Evolutionary conservation across 768 basidiomycete species (phyloP).

Genomic region (Lentinula sp.): DNA sequence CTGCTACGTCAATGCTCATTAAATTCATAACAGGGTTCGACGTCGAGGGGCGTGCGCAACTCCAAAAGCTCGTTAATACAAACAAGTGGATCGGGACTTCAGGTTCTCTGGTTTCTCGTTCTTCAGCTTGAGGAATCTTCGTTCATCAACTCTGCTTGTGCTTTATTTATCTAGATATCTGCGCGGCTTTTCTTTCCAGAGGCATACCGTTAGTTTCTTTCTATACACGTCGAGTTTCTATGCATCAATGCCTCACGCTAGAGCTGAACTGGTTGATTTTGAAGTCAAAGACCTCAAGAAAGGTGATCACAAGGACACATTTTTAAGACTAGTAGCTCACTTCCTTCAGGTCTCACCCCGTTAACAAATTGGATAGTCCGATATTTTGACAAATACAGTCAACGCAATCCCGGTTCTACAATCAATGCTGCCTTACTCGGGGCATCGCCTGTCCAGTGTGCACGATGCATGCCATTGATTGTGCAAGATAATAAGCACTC

Average conservation of each 20-base stretch:
- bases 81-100: slow-evolving; percentile 78
- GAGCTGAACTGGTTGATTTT: slow-evolving; percentile 64
- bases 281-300: slow-evolving; percentile 26
- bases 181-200: slow-evolving; percentile 69
- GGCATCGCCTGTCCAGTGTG: slow-evolving; percentile 45
- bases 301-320: not conserved
- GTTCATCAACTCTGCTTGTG: not conserved
- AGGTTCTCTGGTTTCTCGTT: slow-evolving; percentile 35
- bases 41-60: slow-evolving; percentile 53
- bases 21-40: slow-evolving; percentile 56
- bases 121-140: not conserved
- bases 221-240: not conserved
- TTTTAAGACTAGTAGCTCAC: not conserved
- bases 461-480: slow-evolving; percentile 73
- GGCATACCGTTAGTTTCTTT: slow-evolving; percentile 67
- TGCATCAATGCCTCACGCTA: slow-evolving; percentile 16
- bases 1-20: not conserved
- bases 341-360: slow-evolving; percentile 30
- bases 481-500: slow-evolving; percentile 85
- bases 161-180: slow-evolving; percentile 47
- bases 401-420: slow-evolving; percentile 22
- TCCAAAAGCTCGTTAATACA: slow-evolving; percentile 51
- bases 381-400: slow-evolving; percentile 48
- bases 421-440: slow-evolving; percentile 48
- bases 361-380: slow-evolving; percentile 69